Conservation (phyloP, 495 filamentous ascomycete species). For the Pseudevernia furfuracea region DNA sequence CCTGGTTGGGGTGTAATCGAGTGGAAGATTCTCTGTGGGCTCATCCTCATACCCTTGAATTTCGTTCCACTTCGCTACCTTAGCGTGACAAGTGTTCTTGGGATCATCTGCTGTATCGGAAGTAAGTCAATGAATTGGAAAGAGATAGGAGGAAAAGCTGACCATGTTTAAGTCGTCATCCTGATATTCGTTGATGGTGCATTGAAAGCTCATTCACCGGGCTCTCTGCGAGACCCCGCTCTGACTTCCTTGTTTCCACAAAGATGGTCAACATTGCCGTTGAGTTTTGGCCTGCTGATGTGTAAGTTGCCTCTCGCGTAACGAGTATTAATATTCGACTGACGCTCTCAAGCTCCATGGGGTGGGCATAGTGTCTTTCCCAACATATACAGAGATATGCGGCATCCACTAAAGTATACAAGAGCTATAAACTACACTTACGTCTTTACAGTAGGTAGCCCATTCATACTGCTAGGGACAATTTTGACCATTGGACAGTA, state of each 20-base stretch:
- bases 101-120: constrained; percentile 77
- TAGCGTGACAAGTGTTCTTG: constrained; percentile 84
- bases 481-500: constrained; percentile 43
- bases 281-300: constrained; percentile 93
- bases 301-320: constrained; percentile 36
- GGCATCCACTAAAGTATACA: constrained; percentile 80
- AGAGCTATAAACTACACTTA: constrained; percentile 74
- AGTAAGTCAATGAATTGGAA: constrained; percentile 49
- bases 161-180: constrained; percentile 54
- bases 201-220: constrained; percentile 69
- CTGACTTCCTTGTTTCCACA: constrained; percentile 63
- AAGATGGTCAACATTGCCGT: constrained; percentile 83
- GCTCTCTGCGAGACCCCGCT: constrained; percentile 79
- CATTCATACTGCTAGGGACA: background rate
- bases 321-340: background rate
- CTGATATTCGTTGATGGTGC: constrained; percentile 80
- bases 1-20: constrained; percentile 60
- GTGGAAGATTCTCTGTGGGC: constrained; percentile 83
- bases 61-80: constrained; percentile 79
- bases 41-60: constrained; percentile 73
- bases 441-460: constrained; percentile 66
- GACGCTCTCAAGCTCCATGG: constrained; percentile 58
- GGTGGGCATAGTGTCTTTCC: constrained; percentile 94
- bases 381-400: constrained; percentile 96
- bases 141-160: constrained; percentile 11